Base-by-base conservation (phyloP, 768 basidiomycete species). In the Albatrellus ellisii region DNA sequence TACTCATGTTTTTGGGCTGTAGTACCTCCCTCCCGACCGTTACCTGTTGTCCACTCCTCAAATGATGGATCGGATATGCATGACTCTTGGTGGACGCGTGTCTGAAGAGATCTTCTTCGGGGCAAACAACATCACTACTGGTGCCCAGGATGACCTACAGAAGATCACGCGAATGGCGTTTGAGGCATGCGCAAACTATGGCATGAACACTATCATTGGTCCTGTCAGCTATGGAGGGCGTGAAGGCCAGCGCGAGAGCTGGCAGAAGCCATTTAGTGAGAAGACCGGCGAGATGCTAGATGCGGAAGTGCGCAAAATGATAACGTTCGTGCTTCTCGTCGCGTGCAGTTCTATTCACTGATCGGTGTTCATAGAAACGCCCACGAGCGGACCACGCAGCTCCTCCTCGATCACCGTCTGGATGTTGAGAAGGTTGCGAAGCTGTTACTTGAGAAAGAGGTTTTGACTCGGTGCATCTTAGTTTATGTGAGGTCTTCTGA, bases 41-140 rank as follows among this genome's bases (percentile, higher is more conserved):
- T 98, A 94, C 67, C 77, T 99, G 17, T 77, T 94, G 47, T 89
- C 92, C 6, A 91, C 88, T 0, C 89, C 91, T 35, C 92, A 98
- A 60, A 83, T 99, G 73, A 57, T 73, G 22, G 94, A 99, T 59
- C 75, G 90, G 42, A 98, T 99, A 66, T 92, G 90, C 61, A 97
- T 98, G 89, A 98, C 95, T 0, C 73, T 99, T 18, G 95, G 95
- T 44, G 95, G 95, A 9, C 85, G 95, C 40, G 94, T 98, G 6
- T 85, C 92, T 0, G 95, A 99, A 62, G 95, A 99, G 61, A 92
- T 99, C 45, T 95, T 98, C 68, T 99, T 99, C 56, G 88, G 88
- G 15, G 46, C 57, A 4, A 82, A 81, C 54, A 87, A 89, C 52
- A 92, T 99, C 59, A 99, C 95, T 2, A 92, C 94, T 3, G 95